Evolutionary conservation across 768 basidiomycete genomes (phyloP).

Genomic region (Calocera viscosa): DNA sequence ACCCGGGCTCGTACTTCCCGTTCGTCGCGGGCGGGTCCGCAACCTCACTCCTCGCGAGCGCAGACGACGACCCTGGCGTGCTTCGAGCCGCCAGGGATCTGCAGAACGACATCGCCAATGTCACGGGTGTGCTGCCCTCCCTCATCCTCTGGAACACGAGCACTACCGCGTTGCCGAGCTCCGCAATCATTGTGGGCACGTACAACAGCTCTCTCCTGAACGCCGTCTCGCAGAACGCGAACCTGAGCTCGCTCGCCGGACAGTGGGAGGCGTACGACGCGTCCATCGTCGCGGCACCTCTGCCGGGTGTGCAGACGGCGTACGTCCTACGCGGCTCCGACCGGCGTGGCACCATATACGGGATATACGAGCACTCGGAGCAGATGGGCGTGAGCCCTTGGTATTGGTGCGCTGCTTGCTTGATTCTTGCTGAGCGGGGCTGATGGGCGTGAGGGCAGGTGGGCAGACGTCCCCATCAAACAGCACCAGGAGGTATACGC

Average conservation of each 20-base stretch:
- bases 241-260: conserved; percentile 45
- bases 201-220: conserved; percentile 44
- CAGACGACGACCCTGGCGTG: conserved; percentile 52
- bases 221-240: conserved; percentile 39
- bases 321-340: conserved; percentile 60
- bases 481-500: conserved; percentile 38
- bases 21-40: conserved; percentile 11
- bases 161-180: conserved; percentile 20
- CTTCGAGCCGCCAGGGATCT: conserved; percentile 50
- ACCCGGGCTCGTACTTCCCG: conserved; percentile 10
- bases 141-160: conserved; percentile 32
- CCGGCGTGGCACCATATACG: conserved; percentile 55
- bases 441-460: conserved; percentile 36
- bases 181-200: conserved; percentile 55
- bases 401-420: background rate
- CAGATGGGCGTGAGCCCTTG: conserved; percentile 40
- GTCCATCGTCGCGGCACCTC: conserved; percentile 40
- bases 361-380: conserved; percentile 54
- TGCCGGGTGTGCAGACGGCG: conserved; percentile 45
- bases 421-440: background rate
- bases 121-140: conserved; percentile 45
- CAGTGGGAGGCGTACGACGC: conserved; percentile 54
- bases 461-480: conserved; percentile 58
- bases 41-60: conserved; percentile 12
- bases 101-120: conserved; percentile 45